A percentile compares a stretch with the other conserved stretches of the same genome.
phyloP scores from a whole-genome alignment of 345 rosid species.

The Eucalyptus albens region DNA sequence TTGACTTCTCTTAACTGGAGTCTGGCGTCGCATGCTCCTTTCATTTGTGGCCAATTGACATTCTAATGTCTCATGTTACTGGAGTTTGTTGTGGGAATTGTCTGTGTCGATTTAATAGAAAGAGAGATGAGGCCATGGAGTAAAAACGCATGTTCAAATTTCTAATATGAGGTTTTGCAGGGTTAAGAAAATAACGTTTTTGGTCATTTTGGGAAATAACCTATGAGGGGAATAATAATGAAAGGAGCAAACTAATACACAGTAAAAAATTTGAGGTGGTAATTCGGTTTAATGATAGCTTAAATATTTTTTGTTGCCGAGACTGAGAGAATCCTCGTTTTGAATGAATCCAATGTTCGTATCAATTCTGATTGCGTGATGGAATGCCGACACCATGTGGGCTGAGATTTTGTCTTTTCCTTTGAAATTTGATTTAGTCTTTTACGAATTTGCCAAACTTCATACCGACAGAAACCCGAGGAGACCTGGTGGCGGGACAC shows the following conservation, averaged over 20 bases:
- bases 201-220: background rate
- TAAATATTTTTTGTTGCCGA: background rate
- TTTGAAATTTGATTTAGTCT: background rate
- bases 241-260: background rate
- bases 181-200: background rate
- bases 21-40: background rate
- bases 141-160: background rate
- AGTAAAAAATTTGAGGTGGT: background rate
- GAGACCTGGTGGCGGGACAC: conserved; percentile 32
- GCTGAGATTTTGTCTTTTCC: background rate
- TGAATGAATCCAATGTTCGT: background rate
- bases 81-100: background rate
- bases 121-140: background rate
- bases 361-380: background rate
- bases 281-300: background rate
- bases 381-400: background rate
- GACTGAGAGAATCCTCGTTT: background rate
- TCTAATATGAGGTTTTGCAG: background rate
- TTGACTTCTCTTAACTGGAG: background rate
- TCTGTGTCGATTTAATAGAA: background rate
- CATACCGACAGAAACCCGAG: conserved; percentile 28
- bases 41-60: background rate
- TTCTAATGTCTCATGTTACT: background rate
- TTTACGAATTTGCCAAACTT: background rate
- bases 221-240: background rate